Base-by-base conservation (phyloP, 1,284 basidiomycete genomes). In the Farysia itapuensis region DNA sequence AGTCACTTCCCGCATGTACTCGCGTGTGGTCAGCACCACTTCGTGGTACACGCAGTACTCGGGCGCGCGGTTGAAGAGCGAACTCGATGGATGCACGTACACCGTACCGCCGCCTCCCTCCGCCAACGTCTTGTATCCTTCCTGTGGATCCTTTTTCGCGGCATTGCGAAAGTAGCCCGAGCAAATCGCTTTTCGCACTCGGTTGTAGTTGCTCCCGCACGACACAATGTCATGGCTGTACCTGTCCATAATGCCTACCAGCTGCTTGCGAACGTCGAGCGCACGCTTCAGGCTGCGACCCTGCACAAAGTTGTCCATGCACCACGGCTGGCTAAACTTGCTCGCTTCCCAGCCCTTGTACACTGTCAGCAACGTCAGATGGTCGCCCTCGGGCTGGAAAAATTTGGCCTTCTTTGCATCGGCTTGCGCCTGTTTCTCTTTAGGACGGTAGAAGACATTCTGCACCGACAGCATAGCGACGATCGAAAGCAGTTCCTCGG, bases 221-320 rank as follows among this genome's bases (percentile, higher is more conserved):
- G 89, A 91, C 19, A 92, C 76, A 53, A 98, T 89, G 69, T 97
- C 93, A 77, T 97, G 93, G 74, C 94, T 95, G 78, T 97, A 96
- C 84, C 95, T 83, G 76, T 99, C 94, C 94, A 99, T 98, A 77
- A 98, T 98, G 51, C 94, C 94, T 34, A 97, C 81, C 45, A 98
- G 80, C 79, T 98, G 94, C 75, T 97, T 98, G 43, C 94, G 82
- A 9, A 98, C 91, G 80, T 98, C 94, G 78, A 96, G 92, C 4
- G 93, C 95, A n/a, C 93, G 84, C 50, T 90, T 83, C 89, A 99
- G 90, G 64, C 90, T 93, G 74, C 95, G 83, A 9, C 90, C 92
- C 77, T 98, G 95, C 36, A 98, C 92, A 74, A 92, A 98, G 78
- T 98, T 98, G 78, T 80, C 75, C 23, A 70, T 69, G 38, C 74